Evolutionary conservation across 108 stramenopile genomes (phyloP).

Genomic region (Nitzschia inconspicua): DNA sequence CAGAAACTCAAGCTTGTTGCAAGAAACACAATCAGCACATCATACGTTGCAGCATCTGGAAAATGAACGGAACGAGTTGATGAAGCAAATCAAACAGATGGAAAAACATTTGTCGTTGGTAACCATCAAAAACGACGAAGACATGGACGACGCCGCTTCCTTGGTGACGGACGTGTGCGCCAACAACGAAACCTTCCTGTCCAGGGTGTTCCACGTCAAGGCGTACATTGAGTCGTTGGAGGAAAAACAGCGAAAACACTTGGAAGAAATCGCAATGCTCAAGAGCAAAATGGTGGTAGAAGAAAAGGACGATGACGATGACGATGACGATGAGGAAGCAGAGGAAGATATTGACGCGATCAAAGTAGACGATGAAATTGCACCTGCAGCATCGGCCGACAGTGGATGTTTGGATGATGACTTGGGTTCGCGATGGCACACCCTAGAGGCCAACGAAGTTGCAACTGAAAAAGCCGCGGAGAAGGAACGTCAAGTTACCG

Average conservation of each 20-base stretch:
- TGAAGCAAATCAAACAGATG: neutral
- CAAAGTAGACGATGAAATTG: neutral
- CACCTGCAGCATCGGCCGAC: too few species aligned
- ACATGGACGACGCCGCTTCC: neutral
- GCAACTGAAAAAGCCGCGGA: neutral
- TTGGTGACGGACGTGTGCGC: too few species aligned
- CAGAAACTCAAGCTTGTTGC: neutral
- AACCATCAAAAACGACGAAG: neutral
- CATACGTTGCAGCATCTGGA: constrained; percentile 1
- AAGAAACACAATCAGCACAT: constrained; percentile 6
- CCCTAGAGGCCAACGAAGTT: neutral
- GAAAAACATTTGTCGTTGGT: constrained; percentile 3
- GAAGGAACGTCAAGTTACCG: constrained; percentile 5
- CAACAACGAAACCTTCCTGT: too few species aligned
- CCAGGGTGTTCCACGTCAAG: constrained; percentile 2
- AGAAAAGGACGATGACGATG: neutral
- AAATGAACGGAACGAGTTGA: constrained; percentile 6
- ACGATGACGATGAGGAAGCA: neutral
- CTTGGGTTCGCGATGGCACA: constrained; percentile 6
- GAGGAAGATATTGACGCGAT: neutral
- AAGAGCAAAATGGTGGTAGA: neutral
- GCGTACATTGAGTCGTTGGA: constrained; percentile 1
- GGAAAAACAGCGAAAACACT: neutral
- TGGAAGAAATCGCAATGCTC: neutral
- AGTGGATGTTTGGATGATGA: neutral